A percentile compares a stretch with the other conserved stretches of the same genome.
These are phyloP conservation scores for Nigrograna mackinnonii DNA, from an alignment of 2,329 filamentous ascomycete species.

Conservation along the genomic window DNA sequence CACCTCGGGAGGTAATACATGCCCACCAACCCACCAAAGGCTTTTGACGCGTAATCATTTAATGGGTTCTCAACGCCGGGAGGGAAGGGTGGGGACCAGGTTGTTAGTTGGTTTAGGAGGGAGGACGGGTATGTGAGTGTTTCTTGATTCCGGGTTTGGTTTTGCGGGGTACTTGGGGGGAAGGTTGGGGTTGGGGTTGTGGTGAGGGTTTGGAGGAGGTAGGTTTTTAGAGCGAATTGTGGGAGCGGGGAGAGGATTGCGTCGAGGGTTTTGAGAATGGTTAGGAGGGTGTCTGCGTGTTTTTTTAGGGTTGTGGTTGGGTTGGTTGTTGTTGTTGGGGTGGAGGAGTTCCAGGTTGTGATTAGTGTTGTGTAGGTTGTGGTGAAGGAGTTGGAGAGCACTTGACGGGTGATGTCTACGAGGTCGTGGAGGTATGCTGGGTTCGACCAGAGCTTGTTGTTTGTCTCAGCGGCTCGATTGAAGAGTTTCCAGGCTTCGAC, in stretches of 20 bases:
- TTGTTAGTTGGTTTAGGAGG: slow-evolving; percentile 55
- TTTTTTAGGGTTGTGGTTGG: slow-evolving; percentile 7
- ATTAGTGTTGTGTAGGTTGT: slow-evolving; percentile 43
- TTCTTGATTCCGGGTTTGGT: slow-evolving; percentile 37
- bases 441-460: slow-evolving; percentile 44
- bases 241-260: slow-evolving; percentile 45
- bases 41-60: slow-evolving; percentile 55
- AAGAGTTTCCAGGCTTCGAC: slow-evolving; percentile 46
- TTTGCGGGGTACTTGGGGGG: slow-evolving; percentile 41
- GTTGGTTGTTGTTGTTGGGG: slow-evolving; percentile 19
- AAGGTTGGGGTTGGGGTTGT: slow-evolving; percentile 12
- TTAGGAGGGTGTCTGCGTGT: slow-evolving; percentile 8
- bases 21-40: slow-evolving; percentile 52
- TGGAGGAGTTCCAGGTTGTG: slow-evolving; percentile 22
- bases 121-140: slow-evolving; percentile 51
- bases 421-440: slow-evolving; percentile 52
- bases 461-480: slow-evolving; percentile 36
- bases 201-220: slow-evolving; percentile 45
- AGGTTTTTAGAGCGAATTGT: slow-evolving; percentile 48
- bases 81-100: slow-evolving; percentile 57
- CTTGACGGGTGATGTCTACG: slow-evolving; percentile 55
- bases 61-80: slow-evolving; percentile 52
- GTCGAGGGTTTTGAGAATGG: slow-evolving; percentile 41
- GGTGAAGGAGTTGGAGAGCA: slow-evolving; percentile 53
- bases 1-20: slow-evolving; percentile 54